A percentile compares a stretch with the other conserved stretches of the same genome.
Evolutionary conservation across 2,329 filamentous ascomycete species (phyloP).

Genomic region (Capronia americana): DNA sequence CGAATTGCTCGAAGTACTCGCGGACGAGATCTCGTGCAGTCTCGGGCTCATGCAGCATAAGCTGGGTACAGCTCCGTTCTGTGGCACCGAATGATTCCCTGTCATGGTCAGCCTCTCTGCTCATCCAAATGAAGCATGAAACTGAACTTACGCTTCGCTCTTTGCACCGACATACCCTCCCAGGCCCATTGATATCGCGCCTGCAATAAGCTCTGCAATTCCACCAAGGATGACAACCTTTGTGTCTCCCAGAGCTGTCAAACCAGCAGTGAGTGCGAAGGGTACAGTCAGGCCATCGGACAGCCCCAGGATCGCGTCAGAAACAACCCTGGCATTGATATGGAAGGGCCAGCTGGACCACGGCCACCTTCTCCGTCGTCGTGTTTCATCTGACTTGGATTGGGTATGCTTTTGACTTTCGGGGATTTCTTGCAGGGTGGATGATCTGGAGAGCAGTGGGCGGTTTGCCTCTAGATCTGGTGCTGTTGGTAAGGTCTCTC

Average conservation of each 20-base stretch:
- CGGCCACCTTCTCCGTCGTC: slow-evolving; percentile 12
- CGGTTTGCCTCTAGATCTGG: slow-evolving; percentile 17
- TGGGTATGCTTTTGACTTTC: not conserved
- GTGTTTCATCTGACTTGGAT: not conserved
- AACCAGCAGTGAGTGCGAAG: slow-evolving; percentile 77
- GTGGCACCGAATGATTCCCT: slow-evolving; percentile 35
- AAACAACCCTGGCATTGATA: slow-evolving; percentile 32
- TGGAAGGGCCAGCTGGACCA: slow-evolving; percentile 24
- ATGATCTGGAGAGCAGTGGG: not conserved
- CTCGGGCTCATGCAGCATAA: slow-evolving; percentile 53
- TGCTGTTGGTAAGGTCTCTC: slow-evolving; percentile 32
- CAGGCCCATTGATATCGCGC: slow-evolving; percentile 78
- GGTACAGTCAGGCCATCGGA: slow-evolving; percentile 81
- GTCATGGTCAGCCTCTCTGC: slow-evolving; percentile 14
- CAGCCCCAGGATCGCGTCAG: slow-evolving; percentile 74
- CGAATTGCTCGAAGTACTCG: slow-evolving; percentile 59
- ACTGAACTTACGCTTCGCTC: slow-evolving; percentile 50
- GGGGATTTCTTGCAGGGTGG: not conserved
- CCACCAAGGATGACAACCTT: slow-evolving; percentile 74
- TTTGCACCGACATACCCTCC: slow-evolving; percentile 73
- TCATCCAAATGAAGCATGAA: not conserved
- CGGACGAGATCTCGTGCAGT: slow-evolving; percentile 54
- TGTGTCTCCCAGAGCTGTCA: slow-evolving; percentile 66
- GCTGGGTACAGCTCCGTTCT: slow-evolving; percentile 27
- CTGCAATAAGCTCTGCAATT: slow-evolving; percentile 75